A percentile compares a stretch with the other conserved stretches of the same genome.
phyloP scores from a whole-genome alignment of 306 rosid genomes.

The Leucaena leucocephala region DNA sequence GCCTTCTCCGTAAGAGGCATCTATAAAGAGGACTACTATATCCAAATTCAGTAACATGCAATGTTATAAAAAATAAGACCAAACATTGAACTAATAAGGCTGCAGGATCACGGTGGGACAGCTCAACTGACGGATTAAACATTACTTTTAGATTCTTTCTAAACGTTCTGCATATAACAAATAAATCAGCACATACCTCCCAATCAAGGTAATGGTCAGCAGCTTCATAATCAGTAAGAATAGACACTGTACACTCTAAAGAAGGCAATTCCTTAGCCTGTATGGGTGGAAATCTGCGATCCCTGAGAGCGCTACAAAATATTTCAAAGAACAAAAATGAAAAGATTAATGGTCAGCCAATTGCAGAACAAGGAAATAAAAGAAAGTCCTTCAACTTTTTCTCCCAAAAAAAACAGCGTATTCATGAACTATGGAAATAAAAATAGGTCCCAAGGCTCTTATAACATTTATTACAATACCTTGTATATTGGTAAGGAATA shows the following conservation, averaged over 20 bases:
- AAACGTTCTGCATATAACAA: constrained; percentile 9
- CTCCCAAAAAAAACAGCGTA: not conserved
- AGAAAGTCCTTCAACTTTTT: constrained; percentile 5
- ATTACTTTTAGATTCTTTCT: constrained; percentile 14
- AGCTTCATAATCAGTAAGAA: constrained; percentile 84
- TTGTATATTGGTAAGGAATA: not conserved
- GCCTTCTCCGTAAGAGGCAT: not conserved
- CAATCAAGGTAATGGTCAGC: constrained; percentile 87
- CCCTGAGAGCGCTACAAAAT: constrained; percentile 84
- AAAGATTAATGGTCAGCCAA: constrained; percentile 11
- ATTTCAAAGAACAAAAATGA: constrained; percentile 34
- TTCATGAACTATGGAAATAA: not conserved
- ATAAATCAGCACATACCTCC: constrained; percentile 70
- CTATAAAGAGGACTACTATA: not conserved
- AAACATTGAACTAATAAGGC: not conserved
- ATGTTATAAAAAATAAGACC: not conserved
- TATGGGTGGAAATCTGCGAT: constrained; percentile 90
- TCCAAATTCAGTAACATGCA: constrained; percentile 1
- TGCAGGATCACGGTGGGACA: not conserved
- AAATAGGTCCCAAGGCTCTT: not conserved
- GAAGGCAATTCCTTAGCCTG: constrained; percentile 75
- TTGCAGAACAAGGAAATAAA: constrained; percentile 9
- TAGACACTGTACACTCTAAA: constrained; percentile 94
- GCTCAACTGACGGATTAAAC: not conserved
- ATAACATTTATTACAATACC: not conserved